Base-by-base conservation (phyloP, 2,329 filamentous ascomycete species). In the Chalara sp. region DNA sequence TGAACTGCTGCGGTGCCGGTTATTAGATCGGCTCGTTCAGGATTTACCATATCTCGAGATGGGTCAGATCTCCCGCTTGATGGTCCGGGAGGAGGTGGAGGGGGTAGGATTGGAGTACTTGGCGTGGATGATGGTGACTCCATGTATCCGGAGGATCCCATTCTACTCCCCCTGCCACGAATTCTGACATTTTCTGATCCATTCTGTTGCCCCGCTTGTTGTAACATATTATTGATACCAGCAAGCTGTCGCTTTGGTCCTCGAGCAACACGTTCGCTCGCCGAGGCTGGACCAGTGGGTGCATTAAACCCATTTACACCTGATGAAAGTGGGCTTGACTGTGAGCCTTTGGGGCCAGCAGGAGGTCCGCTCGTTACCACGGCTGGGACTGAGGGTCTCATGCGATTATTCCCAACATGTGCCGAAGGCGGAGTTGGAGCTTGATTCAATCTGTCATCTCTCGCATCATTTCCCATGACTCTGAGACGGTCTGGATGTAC, bases 161-260 rank as follows among this genome's bases (percentile, higher is more conserved):
- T 68, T 43, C 67, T 70, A 32, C 66, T 48, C 43, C 58, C 56
- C 42, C 65, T 58, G n/a, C 60, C 58, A 48, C 65, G 63, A 44
- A 58, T 47, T 49, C 56, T 63, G 7, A 53, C 49, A 35, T 61
- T 57, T 29, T 63, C 58, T 30, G 58, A 69, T 29, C 61, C 65
- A 63, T 69, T 68, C 61, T 71, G 56, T 58, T 76, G 63, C 61
- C 61, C 74, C 1, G 73, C 72, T 63, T 78, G 74, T 56, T 78
- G 75, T 4, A 83, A 70, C 37, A 74, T 79, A 54, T 68, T 80
- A 57, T 83, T 81, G 53, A 85, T 83, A 44, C 77, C 76, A 10
- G 75, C 75, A 32, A 84, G 68, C 58, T 83, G 78, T 51, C 80
- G 64, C 49, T 72, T 58, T 56, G 62, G 67, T 21, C 62, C 60